Evolutionary conservation across 768 basidiomycete genomes (phyloP).

Genomic region (Pleurotus citrinopileatus): DNA sequence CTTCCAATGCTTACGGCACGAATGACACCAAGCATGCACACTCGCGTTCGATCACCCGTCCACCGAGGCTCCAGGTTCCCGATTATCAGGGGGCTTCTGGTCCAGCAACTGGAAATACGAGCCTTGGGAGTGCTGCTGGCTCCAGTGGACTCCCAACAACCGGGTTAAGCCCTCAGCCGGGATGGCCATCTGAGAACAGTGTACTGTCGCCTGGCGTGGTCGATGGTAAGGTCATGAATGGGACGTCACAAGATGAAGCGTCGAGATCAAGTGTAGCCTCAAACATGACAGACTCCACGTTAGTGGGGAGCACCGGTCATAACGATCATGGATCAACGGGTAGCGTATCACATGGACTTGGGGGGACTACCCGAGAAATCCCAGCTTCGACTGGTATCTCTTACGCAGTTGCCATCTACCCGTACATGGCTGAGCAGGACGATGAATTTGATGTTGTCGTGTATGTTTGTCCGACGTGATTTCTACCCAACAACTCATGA

Average conservation of each 20-base stretch:
- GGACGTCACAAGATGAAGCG: constrained; percentile 35
- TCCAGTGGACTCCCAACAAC: constrained; percentile 34
- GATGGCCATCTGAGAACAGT: constrained; percentile 64
- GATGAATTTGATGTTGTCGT: constrained; percentile 98
- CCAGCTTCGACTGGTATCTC: constrained; percentile 61
- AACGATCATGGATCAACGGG: not conserved
- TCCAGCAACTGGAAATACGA: constrained; percentile 30
- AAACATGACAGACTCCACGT: constrained; percentile 7
- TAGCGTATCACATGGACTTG: constrained; percentile 8
- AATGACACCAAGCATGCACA: constrained; percentile 1
- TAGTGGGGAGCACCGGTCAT: not conserved
- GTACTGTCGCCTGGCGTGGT: constrained; percentile 56
- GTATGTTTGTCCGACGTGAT: constrained; percentile 43
- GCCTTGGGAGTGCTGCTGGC: not conserved
- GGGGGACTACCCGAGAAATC: constrained; percentile 32
- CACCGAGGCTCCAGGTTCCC: constrained; percentile 69
- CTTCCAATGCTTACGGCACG: constrained; percentile 3
- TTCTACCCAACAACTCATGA: constrained; percentile 7
- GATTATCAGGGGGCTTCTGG: constrained; percentile 44
- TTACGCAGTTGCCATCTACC: constrained; percentile 97
- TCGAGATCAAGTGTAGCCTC: constrained; percentile 22
- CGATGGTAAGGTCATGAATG: constrained; percentile 33
- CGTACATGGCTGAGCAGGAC: constrained; percentile 97
- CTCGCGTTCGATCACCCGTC: constrained; percentile 47
- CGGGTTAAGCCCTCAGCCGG: constrained; percentile 61